Percentiles rank a stretch among this genome's conserved stretches.
Conservation (phyloP, 352 stramenopile species). For the Pythium myriotylum region DNA sequence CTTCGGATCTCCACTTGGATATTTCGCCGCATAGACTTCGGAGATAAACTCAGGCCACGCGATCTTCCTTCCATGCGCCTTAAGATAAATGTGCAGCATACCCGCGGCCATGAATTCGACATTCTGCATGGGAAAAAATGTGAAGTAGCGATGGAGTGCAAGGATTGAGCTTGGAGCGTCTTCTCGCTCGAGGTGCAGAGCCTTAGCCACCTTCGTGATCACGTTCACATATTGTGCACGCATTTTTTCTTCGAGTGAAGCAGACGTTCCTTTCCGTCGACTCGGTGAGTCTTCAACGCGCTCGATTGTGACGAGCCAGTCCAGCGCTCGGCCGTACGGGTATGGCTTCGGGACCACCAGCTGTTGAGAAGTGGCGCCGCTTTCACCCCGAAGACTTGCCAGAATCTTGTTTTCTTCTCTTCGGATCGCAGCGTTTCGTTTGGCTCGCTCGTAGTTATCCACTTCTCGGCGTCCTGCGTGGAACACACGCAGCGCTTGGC, state of each 20-base stretch:
- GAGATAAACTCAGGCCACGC: slow-evolving; percentile 66
- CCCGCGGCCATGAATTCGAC: slow-evolving; percentile 67
- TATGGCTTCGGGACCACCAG: slow-evolving; percentile 26
- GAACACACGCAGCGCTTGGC: slow-evolving; percentile 59
- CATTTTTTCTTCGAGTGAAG: slow-evolving; percentile 64
- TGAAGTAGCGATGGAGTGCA: slow-evolving; percentile 79
- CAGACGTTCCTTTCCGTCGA: slow-evolving; percentile 56
- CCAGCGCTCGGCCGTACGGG: slow-evolving; percentile 57
- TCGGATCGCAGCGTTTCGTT: slow-evolving; percentile 42
- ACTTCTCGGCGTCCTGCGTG: slow-evolving; percentile 56
- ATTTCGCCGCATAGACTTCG: slow-evolving; percentile 50
- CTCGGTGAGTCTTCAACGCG: slow-evolving; percentile 61
- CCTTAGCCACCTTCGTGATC: slow-evolving; percentile 67
- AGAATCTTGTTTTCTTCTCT: not conserved
- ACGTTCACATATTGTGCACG: slow-evolving; percentile 64
- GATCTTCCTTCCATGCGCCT: slow-evolving; percentile 64
- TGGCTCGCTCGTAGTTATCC: slow-evolving; percentile 61
- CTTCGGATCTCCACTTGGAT: not conserved
- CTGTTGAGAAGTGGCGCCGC: not conserved
- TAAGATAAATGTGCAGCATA: slow-evolving; percentile 79
- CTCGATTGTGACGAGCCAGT: slow-evolving; percentile 72
- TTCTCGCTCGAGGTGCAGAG: slow-evolving; percentile 62
- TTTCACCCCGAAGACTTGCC: too few relatives aligned
- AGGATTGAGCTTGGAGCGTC: slow-evolving; percentile 77
- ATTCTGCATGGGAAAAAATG: slow-evolving; percentile 73